Conservation (phyloP, 495 filamentous ascomycete species). For the Tuber microsphaerosporum region DNA sequence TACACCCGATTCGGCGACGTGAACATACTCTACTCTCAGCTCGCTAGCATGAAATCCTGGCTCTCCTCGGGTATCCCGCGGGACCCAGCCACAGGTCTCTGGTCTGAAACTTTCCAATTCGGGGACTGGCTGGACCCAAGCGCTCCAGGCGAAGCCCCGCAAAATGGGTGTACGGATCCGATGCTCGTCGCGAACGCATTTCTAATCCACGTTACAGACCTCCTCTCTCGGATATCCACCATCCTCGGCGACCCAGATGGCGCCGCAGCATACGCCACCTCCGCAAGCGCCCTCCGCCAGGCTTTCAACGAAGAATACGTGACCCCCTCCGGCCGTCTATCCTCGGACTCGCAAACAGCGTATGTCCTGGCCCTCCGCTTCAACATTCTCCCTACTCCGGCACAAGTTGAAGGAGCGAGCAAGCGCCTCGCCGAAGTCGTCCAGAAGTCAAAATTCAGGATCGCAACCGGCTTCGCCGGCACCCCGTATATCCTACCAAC, state of each 20-base stretch:
- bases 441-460: slow-evolving; percentile 44
- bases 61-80: slow-evolving; percentile 48
- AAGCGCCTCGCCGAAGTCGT: slow-evolving; percentile 44
- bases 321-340: slow-evolving; percentile 41
- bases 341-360: slow-evolving; percentile 49
- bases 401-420: slow-evolving; percentile 42
- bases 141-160: slow-evolving; percentile 46
- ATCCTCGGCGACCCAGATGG: background rate
- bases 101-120: slow-evolving; percentile 46
- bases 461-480: slow-evolving; percentile 53
- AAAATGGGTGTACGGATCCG: slow-evolving; percentile 43
- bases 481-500: slow-evolving; percentile 49
- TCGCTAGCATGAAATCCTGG: slow-evolving; percentile 47
- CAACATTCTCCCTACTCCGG: slow-evolving; percentile 43
- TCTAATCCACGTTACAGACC: slow-evolving; percentile 47
- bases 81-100: slow-evolving; percentile 42
- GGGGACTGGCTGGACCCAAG: slow-evolving; percentile 53
- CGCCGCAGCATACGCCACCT: slow-evolving; percentile 29
- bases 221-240: slow-evolving; percentile 27
- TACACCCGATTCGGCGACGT: slow-evolving; percentile 47
- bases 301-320: background rate
- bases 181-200: slow-evolving; percentile 51
- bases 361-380: slow-evolving; percentile 47
- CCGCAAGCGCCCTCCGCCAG: background rate
- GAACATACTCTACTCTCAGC: slow-evolving; percentile 45